Conservation (phyloP, 2,329 filamentous ascomycete genomes). For the Pseudopyrenochaeta lycopersici region DNA sequence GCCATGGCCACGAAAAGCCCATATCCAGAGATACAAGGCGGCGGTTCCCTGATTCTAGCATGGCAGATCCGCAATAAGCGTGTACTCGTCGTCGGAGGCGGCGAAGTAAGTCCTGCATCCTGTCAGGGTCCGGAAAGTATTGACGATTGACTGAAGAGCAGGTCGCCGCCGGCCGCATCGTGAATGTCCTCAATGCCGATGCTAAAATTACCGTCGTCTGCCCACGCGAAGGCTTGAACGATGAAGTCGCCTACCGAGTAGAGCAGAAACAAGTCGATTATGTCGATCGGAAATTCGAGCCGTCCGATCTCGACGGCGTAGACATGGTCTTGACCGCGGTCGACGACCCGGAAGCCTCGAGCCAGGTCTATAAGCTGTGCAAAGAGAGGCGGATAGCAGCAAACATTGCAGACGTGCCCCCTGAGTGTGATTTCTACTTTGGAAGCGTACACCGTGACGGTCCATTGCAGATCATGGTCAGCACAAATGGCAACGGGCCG, state of each 20-base stretch:
- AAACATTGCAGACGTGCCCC: slow-evolving; percentile 96
- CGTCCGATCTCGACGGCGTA: slow-evolving; percentile 80
- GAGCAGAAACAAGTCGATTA: slow-evolving; percentile 78
- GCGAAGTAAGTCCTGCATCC: slow-evolving; percentile 72
- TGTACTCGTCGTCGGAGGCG: slow-evolving; percentile 92
- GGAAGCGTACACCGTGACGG: slow-evolving; percentile 95
- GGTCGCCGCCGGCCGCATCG: slow-evolving; percentile 94
- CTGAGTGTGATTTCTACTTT: slow-evolving; percentile 99
- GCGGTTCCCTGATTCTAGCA: slow-evolving; percentile 91
- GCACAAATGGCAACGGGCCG: slow-evolving; percentile 95
- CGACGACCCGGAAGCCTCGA: slow-evolving; percentile 91
- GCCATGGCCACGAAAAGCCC: slow-evolving; percentile 61
- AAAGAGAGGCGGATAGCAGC: slow-evolving; percentile 84
- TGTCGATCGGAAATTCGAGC: slow-evolving; percentile 83
- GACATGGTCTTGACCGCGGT: slow-evolving; percentile 94
- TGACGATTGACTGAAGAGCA: slow-evolving; percentile 58
- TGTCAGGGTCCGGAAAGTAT: slow-evolving; percentile 15
- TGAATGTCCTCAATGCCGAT: slow-evolving; percentile 94
- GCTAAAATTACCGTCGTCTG: slow-evolving; percentile 87
- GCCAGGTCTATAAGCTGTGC: slow-evolving; percentile 91
- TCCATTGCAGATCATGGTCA: slow-evolving; percentile 97
- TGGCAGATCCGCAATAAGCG: slow-evolving; percentile 93
- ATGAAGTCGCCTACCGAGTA: slow-evolving; percentile 86
- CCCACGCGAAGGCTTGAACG: slow-evolving; percentile 80
- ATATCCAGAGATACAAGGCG: slow-evolving; percentile 85